Conservation (phyloP, 177 flowering plant genomes). For the Vitis hybrid region DNA sequence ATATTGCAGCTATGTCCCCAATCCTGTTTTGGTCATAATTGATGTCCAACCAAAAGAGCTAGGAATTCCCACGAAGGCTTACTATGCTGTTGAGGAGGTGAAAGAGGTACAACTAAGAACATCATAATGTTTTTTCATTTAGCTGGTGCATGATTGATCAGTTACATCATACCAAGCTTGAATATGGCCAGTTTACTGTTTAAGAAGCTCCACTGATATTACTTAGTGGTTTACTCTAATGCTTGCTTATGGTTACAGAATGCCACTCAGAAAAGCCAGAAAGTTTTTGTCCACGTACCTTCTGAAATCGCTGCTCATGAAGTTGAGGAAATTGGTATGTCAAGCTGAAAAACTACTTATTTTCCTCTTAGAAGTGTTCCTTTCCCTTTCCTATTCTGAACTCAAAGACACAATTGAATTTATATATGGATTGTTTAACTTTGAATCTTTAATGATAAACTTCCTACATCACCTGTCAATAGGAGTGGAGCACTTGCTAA, state of each 20-base stretch:
- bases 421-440: background rate
- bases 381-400: background rate
- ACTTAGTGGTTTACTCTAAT: too few relatives aligned
- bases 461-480: background rate
- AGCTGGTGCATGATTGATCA: too few relatives aligned
- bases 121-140: too few relatives aligned
- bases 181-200: too few relatives aligned
- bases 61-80: constrained; percentile 97
- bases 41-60: constrained; percentile 98
- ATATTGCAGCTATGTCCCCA: constrained; percentile 82
- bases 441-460: background rate
- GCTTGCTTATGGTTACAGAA: constrained; percentile 54
- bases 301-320: constrained; percentile 99
- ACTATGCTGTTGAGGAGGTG: constrained; percentile 95
- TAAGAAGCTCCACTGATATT: too few relatives aligned
- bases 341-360: background rate
- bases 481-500: constrained; percentile 98
- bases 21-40: constrained; percentile 94
- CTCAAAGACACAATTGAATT: background rate
- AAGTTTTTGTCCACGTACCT: constrained; percentile 89
- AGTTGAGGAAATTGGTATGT: constrained; percentile 96
- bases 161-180: too few relatives aligned
- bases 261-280: constrained; percentile 98
- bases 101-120: constrained; percentile 64
- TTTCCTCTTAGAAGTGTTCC: background rate